Evolutionary conservation across 192 early-diverging fungal species (phyloP).

Genomic region (Backusella macrospora): DNA sequence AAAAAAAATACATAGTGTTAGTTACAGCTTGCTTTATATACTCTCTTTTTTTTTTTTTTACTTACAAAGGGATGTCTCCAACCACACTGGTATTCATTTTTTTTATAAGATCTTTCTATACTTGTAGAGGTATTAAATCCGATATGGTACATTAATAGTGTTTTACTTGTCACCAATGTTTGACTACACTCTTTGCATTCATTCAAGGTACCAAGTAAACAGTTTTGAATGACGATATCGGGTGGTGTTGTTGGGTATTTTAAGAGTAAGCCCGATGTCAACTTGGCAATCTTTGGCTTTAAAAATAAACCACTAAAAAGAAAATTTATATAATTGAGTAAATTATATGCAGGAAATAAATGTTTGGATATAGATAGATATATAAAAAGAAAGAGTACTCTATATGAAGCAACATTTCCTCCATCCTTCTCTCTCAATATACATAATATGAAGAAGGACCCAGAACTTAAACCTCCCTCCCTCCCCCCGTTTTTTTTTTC

Average conservation of each 20-base stretch:
- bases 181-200: constrained; percentile 48
- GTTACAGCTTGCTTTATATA: not conserved
- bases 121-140: constrained; percentile 57
- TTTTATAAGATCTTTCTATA: constrained; percentile 44
- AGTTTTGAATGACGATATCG: constrained; percentile 55
- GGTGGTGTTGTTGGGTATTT: constrained; percentile 42
- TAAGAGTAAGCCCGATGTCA: constrained; percentile 33
- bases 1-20: not conserved
- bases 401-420: not conserved
- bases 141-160: constrained; percentile 52
- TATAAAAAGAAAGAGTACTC: no score
- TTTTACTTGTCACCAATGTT: constrained; percentile 50
- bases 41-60: no score
- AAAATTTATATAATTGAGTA: not conserved
- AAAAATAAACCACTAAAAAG: constrained; percentile 34
- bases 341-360: not conserved
- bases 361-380: not conserved
- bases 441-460: no score
- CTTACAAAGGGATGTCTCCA: constrained; percentile 60
- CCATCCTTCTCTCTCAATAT: no score
- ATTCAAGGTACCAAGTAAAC: constrained; percentile 48
- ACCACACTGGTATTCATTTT: constrained; percentile 56
- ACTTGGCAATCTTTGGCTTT: constrained; percentile 32
- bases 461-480: not conserved
- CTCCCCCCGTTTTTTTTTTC: not conserved